phyloP scores from a whole-genome alignment of 495 filamentous ascomycete species.

The Aspergillus saccharolyticus region DNA sequence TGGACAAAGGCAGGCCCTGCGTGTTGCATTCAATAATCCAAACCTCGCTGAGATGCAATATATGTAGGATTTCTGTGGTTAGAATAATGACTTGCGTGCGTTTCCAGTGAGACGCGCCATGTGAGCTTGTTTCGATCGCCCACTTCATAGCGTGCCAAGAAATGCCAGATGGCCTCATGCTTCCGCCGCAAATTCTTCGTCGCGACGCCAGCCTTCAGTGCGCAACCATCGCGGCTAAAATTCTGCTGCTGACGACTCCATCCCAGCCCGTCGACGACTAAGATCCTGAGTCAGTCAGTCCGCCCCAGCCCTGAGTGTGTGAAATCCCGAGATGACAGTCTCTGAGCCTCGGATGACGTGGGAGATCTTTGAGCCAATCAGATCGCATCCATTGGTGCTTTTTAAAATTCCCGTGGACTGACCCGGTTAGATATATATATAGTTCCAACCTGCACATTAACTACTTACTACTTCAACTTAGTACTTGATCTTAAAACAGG shows the following conservation, averaged over 20 bases:
- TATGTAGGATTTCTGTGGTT: not conserved
- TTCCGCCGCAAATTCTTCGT: slow-evolving; percentile 13
- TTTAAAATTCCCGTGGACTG: not conserved
- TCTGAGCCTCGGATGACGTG: slow-evolving; percentile 5
- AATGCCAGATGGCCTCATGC: slow-evolving; percentile 40
- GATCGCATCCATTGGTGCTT: slow-evolving; percentile 2
- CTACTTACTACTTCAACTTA: too few species aligned
- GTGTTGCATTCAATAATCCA: not conserved
- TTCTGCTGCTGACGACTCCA: not conserved
- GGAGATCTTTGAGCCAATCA: slow-evolving; percentile 7
- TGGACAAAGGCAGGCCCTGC: not conserved
- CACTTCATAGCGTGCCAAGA: slow-evolving; percentile 29
- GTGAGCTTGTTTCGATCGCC: slow-evolving; percentile 15
- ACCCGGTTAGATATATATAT: not conserved
- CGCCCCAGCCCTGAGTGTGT: not conserved
- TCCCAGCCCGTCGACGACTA: not conserved
- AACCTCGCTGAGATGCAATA: not conserved
- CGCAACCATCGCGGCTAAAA: not conserved
- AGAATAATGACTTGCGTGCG: not conserved
- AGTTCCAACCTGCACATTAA: not conserved
- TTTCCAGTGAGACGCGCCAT: not conserved
- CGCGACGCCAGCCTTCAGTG: not conserved
- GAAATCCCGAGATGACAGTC: not conserved
- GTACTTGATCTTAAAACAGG: too few species aligned
- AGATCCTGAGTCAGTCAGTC: not conserved